A percentile compares a stretch with the other conserved stretches of the same genome.
These are phyloP conservation scores for Penicillium frequentans DNA, from an alignment of 2,329 filamentous ascomycete species.

Conservation along the genomic window DNA sequence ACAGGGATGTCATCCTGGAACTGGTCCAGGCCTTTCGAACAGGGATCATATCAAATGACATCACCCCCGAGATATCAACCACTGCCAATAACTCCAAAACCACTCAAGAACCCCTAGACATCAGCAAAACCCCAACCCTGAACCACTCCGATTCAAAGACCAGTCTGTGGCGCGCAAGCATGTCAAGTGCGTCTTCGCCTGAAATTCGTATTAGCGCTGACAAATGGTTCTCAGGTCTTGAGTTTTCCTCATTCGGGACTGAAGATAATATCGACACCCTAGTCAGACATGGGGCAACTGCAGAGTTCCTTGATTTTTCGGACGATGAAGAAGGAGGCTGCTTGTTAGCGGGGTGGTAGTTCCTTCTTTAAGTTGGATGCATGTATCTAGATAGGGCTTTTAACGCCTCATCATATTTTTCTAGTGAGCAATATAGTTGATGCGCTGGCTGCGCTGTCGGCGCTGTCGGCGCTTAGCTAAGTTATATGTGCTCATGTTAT, in stretches of 20 bases:
- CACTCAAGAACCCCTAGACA: not conserved
- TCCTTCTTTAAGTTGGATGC: not conserved
- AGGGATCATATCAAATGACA: not conserved
- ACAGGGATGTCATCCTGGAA: not conserved
- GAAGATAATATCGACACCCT: not conserved
- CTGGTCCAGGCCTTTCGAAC: not conserved
- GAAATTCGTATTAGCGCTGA: not conserved
- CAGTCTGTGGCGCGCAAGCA: not conserved
- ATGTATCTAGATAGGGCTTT: not conserved
- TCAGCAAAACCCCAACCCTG: not conserved
- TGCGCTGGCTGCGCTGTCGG: not conserved
- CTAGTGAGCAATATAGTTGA: not conserved
- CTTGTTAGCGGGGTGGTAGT: not conserved
- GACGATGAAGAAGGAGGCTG: not conserved
- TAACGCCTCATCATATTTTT: not conserved
- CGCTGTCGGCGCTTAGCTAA: not conserved
- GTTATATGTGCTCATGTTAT: not conserved
- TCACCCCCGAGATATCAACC: not conserved
- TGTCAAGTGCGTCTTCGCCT: constrained; percentile 2
- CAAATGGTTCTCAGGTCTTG: not conserved
- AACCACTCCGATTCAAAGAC: not conserved
- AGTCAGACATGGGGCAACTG: not conserved
- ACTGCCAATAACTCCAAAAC: not conserved
- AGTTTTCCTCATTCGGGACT: not conserved
- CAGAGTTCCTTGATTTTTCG: not conserved